phyloP scores from a whole-genome alignment of 2,329 filamentous ascomycete genomes.

The Aureobasidium melanogenum region DNA sequence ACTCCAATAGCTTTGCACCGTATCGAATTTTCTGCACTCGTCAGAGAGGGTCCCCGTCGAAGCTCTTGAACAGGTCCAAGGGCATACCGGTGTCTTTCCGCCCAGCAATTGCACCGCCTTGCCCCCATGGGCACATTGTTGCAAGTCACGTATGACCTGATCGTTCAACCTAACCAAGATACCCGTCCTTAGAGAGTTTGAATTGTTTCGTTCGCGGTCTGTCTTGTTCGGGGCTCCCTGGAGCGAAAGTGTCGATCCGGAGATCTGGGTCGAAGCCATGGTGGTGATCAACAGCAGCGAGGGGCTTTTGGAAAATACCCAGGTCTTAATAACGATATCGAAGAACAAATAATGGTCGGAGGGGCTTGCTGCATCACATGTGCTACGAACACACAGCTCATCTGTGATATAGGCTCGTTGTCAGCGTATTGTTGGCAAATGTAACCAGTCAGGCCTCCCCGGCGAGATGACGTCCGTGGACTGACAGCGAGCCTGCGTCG shows the following conservation, averaged over 20 bases:
- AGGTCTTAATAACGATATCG: neutral
- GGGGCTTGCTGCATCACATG: slow-evolving; percentile 10
- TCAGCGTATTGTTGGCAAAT: slow-evolving; percentile 9
- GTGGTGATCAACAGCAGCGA: slow-evolving; percentile 5
- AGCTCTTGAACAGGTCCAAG: slow-evolving; percentile 3
- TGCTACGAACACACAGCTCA: slow-evolving; percentile 6
- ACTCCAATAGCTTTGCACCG: slow-evolving; percentile 46
- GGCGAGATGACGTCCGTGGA: slow-evolving; percentile 6
- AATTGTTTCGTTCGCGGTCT: slow-evolving; percentile 1
- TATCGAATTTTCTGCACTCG: slow-evolving; percentile 43
- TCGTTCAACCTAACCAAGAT: slow-evolving; percentile 25
- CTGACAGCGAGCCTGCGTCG: neutral
- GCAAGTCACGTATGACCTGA: slow-evolving; percentile 25
- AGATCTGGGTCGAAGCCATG: slow-evolving; percentile 9
- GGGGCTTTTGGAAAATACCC: neutral
- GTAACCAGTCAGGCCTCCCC: slow-evolving; percentile 9
- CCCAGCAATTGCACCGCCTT: slow-evolving; percentile 25
- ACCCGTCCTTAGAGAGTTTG: slow-evolving; percentile 16
- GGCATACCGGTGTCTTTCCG: slow-evolving; percentile 27
- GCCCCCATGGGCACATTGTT: slow-evolving; percentile 21
- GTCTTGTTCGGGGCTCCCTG: slow-evolving; percentile 17
- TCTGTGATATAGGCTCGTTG: neutral
- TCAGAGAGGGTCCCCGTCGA: slow-evolving; percentile 1
- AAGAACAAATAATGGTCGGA: neutral
- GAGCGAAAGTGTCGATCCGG: slow-evolving; percentile 17